Evolutionary conservation across 345 rosid species (phyloP).

Genomic region (Rhizophora apiculata): DNA sequence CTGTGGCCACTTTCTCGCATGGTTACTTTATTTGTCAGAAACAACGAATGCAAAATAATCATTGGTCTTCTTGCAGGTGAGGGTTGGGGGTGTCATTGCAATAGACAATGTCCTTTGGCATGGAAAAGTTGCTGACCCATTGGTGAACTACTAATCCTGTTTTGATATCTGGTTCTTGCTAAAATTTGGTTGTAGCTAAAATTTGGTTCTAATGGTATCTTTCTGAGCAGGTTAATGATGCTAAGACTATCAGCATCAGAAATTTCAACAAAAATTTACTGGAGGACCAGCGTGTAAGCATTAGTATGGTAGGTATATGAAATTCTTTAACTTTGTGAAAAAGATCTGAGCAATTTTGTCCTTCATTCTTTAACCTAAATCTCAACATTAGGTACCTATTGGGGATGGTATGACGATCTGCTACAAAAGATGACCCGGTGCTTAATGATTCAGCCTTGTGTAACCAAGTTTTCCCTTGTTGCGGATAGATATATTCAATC

Average conservation of each 20-base stretch:
- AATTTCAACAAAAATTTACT: constrained; percentile 58
- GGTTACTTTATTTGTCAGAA: background rate
- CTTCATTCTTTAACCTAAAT: background rate
- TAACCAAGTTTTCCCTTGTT: background rate
- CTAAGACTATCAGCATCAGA: constrained; percentile 69
- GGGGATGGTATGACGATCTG: constrained; percentile 95
- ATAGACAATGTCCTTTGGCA: constrained; percentile 97
- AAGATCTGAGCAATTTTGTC: background rate
- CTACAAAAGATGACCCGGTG: constrained; percentile 47
- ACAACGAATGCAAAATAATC: background rate
- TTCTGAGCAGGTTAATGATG: constrained; percentile 62
- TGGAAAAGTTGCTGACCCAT: constrained; percentile 81
- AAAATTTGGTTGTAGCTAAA: constrained; percentile 1
- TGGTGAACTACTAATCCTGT: constrained; percentile 36
- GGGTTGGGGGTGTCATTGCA: constrained; percentile 78
- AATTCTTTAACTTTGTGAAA: constrained; percentile 6
- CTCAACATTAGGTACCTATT: constrained; percentile 61
- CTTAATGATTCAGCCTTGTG: background rate
- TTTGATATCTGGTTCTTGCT: constrained; percentile 1
- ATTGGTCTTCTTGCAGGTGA: constrained; percentile 45
- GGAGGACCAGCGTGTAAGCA: constrained; percentile 71
- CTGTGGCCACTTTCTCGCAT: background rate
- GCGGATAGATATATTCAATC: too few species aligned
- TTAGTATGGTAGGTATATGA: constrained; percentile 63
- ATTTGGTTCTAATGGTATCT: constrained; percentile 8